phyloP scores from a whole-genome alignment of 1,139 yeast genomes.

The Zygoascus meyerae region DNA sequence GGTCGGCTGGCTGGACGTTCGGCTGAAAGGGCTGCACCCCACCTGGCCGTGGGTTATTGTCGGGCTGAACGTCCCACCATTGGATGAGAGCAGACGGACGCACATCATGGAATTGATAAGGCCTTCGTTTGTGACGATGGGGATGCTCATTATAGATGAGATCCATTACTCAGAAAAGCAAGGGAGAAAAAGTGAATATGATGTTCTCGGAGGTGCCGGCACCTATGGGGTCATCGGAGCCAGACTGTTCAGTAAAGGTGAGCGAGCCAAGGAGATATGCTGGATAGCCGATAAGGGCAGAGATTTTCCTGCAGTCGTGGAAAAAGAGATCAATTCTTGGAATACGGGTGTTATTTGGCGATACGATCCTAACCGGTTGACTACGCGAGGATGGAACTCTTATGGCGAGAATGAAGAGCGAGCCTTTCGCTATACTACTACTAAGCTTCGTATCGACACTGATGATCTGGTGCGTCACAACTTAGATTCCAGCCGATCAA shows the following conservation, averaged over 20 bases:
- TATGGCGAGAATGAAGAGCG: constrained; percentile 58
- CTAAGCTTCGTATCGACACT: constrained; percentile 58
- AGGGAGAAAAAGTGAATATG: constrained; percentile 36
- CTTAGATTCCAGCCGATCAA: constrained; percentile 39
- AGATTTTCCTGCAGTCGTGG: constrained; percentile 59
- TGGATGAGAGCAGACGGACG: background rate
- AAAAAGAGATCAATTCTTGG: constrained; percentile 52
- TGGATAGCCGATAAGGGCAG: constrained; percentile 76
- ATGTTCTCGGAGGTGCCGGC: constrained; percentile 88
- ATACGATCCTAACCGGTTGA: constrained; percentile 45
- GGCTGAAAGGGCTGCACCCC: too few relatives aligned
- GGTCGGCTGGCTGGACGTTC: too few relatives aligned
- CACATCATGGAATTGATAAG: background rate
- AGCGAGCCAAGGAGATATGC: constrained; percentile 36
- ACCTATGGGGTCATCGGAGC: constrained; percentile 79
- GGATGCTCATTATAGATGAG: constrained; percentile 91
- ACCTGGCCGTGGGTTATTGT: too few relatives aligned
- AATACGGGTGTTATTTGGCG: constrained; percentile 54
- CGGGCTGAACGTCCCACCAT: background rate
- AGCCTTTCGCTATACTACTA: constrained; percentile 50
- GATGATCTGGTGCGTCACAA: constrained; percentile 44
- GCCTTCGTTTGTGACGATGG: constrained; percentile 51
- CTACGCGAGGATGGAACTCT: constrained; percentile 77
- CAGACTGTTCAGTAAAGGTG: constrained; percentile 37
- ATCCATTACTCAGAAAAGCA: constrained; percentile 48